Base-by-base conservation (phyloP, 176 grass and related monocot species). In the Typha latifolia region DNA sequence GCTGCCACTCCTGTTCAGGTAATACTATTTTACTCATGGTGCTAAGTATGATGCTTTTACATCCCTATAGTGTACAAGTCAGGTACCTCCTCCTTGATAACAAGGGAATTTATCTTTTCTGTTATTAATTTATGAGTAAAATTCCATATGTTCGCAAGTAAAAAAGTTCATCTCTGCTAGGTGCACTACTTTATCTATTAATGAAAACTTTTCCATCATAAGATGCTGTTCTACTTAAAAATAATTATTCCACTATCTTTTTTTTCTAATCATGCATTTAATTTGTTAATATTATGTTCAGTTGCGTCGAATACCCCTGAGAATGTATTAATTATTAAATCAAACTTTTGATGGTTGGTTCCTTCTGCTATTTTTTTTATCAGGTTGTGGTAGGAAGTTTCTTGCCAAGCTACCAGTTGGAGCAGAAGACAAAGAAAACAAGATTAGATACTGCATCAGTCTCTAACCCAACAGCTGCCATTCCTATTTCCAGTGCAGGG, bases 321-420 rank as follows among this genome's bases (percentile, higher is more conserved):
- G 26, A 63, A 34, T 13, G 12, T 64, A 31, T 31, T 64, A 31
- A 31, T 7, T 32, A 29, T 29, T 0, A 29, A 29, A 29, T 29
- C 27, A 14, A 16, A 32, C 14, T 12, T 13, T 64, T 24, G 48
- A 43, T 50, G 19, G 5, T 23, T 62, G 7, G 9, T 5, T 56
- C 62, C 27, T 70, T 47, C 9, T 14, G 24, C 65, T n/a, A 12
- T 10, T 1, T 66, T 69, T 6, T 81, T 5, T 74, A 62, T 19
- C 78, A 99, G 94, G 79, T 99, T 21, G 94, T 99, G 69, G 86
- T 99, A 18, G 89, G 94, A 84, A 99, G 85, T 77, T 99, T 91
- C 74, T 71, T 99, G 3, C 94, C 89, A 7, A 86, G 89, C 15
- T 90, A 83, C 66, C 83, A 90, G 69, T 16, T 85, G 84, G 86